These are phyloP conservation scores for Cryphonectria parasitica DNA, from an alignment of 2,329 filamentous ascomycete species.

Conservation along the genomic window DNA sequence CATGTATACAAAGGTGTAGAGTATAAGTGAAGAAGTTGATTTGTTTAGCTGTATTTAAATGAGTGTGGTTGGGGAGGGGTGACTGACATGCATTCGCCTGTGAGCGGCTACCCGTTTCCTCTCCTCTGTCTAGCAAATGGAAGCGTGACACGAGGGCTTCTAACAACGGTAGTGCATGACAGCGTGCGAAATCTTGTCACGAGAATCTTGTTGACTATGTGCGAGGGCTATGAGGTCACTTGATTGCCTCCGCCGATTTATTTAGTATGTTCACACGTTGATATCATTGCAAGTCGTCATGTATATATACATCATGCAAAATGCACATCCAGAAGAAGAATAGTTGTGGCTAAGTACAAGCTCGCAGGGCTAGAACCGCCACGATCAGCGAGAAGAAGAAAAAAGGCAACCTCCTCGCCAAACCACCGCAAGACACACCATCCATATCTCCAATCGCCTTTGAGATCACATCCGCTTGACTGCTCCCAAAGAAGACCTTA, in stretches of 20 bases:
- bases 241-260: neutral
- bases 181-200: too few relatives aligned
- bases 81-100: too few relatives aligned
- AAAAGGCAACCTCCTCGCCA: neutral
- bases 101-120: too few relatives aligned
- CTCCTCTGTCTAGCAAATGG: too few relatives aligned
- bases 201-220: too few relatives aligned
- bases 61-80: too few relatives aligned
- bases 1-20: too few relatives aligned
- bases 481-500: neutral
- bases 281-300: neutral
- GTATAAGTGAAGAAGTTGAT: too few relatives aligned
- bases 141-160: too few relatives aligned
- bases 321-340: neutral
- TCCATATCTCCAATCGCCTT: neutral
- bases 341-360: neutral
- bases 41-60: too few relatives aligned
- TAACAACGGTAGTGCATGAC: too few relatives aligned
- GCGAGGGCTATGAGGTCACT: neutral
- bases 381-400: neutral
- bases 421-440: neutral
- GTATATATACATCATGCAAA: slow-evolving; percentile 3
- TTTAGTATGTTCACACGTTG: neutral
- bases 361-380: neutral
- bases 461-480: neutral